Evolutionary conservation across 805 yeast genomes (phyloP), one percentile per base, ranked within the genome.

Genomic region (Starmerella stigmatis): DNA sequence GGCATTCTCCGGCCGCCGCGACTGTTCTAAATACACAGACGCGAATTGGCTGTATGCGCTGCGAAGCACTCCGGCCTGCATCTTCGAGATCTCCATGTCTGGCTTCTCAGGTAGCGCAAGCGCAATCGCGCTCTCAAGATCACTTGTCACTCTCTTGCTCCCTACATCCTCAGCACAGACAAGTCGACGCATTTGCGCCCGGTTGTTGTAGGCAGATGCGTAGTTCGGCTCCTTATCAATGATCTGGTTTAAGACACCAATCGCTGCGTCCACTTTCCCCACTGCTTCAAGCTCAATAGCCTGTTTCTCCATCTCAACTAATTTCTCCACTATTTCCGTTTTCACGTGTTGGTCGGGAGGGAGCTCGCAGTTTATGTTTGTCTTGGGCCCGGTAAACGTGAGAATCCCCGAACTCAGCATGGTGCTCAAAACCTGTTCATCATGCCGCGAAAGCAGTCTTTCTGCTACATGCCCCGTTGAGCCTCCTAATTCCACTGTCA

Each of bases 141-240:
- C 58, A 7, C 33, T 41, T 2, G 54, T 35, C 9, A 56, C 52
- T 5, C 17, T 37, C 3, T 34, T 37, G 23, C 33, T 17, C 20
- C 21, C 13, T 13, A n/a, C 15, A 8, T 17, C 30, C 26, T 35
- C 33, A 11, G 27, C 35, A 16, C 26, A 19, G 15, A 12, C 22
- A 25, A 36, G 15, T 1, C 51, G 50, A 13, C 22, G 31, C 22
- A 43, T 19, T 46, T 63, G 66, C 2, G 65, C 65, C 3, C 63
- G 54, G 46, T 63, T 63, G 49, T 60, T 61, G 50, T 63, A 62
- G 4, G 59, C 65, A 3, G 62, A 55, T 4, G 65, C 62, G 30
- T 63, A 60, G 5, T 38, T 22, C 8, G 65, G 64, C n/a, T 54
- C 46, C 28, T 31, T 30, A 7, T 19, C 39, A 6, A 62, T 46